These are phyloP conservation scores for Paramecium caudatum DNA, from an alignment of 73 alveolate genomes.

Conservation along the genomic window DNA sequence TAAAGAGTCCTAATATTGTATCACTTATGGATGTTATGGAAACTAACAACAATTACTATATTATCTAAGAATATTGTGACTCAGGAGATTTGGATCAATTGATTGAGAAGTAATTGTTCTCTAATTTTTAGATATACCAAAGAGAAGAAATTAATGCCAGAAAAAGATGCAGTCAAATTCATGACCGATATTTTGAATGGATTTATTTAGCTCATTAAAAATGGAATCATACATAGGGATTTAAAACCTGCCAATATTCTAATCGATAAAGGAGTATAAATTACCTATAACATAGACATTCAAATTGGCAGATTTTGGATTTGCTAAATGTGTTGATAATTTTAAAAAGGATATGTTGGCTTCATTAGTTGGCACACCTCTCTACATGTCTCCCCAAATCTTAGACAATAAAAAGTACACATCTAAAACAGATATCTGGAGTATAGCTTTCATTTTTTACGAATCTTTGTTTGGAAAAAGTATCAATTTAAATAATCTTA, in stretches of 20 bases:
- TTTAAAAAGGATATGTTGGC: constrained; percentile 67
- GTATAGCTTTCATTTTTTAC: constrained; percentile 94
- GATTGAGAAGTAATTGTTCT: constrained; percentile 19
- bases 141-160: constrained; percentile 61
- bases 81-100: constrained; percentile 69
- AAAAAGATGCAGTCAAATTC: constrained; percentile 71
- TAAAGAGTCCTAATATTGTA: constrained; percentile 70
- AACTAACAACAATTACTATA: constrained; percentile 72
- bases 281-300: constrained; percentile 23
- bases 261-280: constrained; percentile 63
- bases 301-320: constrained; percentile 79
- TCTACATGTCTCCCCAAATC: constrained; percentile 91
- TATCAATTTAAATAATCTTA: background rate
- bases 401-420: constrained; percentile 91
- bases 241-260: constrained; percentile 76
- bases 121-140: background rate
- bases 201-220: constrained; percentile 62
- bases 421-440: constrained; percentile 96
- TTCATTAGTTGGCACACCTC: constrained; percentile 83
- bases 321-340: constrained; percentile 76
- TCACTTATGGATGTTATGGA: constrained; percentile 72
- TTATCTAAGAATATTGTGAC: constrained; percentile 75
- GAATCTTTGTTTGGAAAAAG: constrained; percentile 78
- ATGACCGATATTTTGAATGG: constrained; percentile 74
- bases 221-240: constrained; percentile 79